A percentile compares a stretch with the other conserved stretches of the same genome.
These are phyloP conservation scores for Bullera alba DNA, from an alignment of 768 basidiomycete genomes.

Conservation along the genomic window DNA sequence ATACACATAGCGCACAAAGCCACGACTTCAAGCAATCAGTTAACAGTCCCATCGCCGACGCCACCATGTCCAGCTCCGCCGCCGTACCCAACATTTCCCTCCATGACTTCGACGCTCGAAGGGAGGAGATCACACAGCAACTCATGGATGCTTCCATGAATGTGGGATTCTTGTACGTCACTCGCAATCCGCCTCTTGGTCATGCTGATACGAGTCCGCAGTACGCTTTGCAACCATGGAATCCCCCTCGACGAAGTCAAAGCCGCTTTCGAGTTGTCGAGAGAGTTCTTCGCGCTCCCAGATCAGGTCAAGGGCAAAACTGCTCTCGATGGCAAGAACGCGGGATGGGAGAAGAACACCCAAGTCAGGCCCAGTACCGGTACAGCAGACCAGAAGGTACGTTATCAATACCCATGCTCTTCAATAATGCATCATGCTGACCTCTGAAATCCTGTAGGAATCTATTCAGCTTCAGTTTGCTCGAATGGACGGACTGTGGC, in stretches of 20 bases:
- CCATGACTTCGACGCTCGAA: slow-evolving; percentile 27
- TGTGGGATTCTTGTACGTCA: slow-evolving; percentile 37
- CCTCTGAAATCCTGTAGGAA: slow-evolving; percentile 11
- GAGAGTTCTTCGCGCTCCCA: slow-evolving; percentile 30
- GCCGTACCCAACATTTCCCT: slow-evolving; percentile 26
- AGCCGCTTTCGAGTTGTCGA: slow-evolving; percentile 20
- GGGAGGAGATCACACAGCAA: slow-evolving; percentile 30
- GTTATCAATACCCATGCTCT: background rate
- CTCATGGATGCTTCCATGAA: slow-evolving; percentile 27
- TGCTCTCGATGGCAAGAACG: slow-evolving; percentile 24
- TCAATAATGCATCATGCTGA: background rate
- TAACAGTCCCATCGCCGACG: too few relatives aligned
- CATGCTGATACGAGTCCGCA: background rate
- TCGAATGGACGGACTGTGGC: slow-evolving; percentile 25
- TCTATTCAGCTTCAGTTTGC: slow-evolving; percentile 30
- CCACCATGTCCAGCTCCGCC: slow-evolving; percentile 9
- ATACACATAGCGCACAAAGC: too few relatives aligned
- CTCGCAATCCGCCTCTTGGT: background rate
- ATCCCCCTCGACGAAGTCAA: slow-evolving; percentile 29
- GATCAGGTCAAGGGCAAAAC: slow-evolving; percentile 27
- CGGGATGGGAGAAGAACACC: slow-evolving; percentile 23
- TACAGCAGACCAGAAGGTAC: slow-evolving; percentile 29
- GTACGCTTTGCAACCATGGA: slow-evolving; percentile 31
- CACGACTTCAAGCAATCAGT: too few relatives aligned
- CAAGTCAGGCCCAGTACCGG: slow-evolving; percentile 37